phyloP scores from a whole-genome alignment of 345 rosid genomes.

The Linum lewisii region DNA sequence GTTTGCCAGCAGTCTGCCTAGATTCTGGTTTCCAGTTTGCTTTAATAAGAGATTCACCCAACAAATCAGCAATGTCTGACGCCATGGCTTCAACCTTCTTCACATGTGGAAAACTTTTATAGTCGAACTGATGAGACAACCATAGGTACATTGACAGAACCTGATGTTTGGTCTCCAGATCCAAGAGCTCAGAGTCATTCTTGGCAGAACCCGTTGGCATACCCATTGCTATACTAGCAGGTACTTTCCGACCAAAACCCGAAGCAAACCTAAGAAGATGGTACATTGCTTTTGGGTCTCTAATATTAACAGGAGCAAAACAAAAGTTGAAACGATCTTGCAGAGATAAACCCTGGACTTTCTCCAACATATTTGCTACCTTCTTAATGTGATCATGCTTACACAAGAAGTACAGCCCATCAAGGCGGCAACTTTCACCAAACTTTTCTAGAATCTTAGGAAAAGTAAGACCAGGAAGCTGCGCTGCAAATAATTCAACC shows the following conservation, averaged over 20 bases:
- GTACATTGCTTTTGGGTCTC: slow-evolving; percentile 89
- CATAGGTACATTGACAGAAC: slow-evolving; percentile 85
- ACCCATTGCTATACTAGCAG: slow-evolving; percentile 82
- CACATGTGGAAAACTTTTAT: slow-evolving; percentile 60
- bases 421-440: slow-evolving; percentile 67
- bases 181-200: slow-evolving; percentile 70
- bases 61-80: slow-evolving; percentile 54
- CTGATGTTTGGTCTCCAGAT: slow-evolving; percentile 82
- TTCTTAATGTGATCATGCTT: slow-evolving; percentile 75
- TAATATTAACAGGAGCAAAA: slow-evolving; percentile 83
- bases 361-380: slow-evolving; percentile 94
- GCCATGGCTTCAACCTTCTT: slow-evolving; percentile 87
- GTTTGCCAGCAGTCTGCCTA: slow-evolving; percentile 32
- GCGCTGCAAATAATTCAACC: slow-evolving; percentile 77
- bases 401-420: slow-evolving; percentile 79
- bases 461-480: slow-evolving; percentile 46
- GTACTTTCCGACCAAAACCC: slow-evolving; percentile 49
- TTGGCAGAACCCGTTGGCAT: slow-evolving; percentile 78
- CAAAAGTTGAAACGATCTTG: slow-evolving; percentile 92
- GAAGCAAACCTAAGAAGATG: slow-evolving; percentile 73
- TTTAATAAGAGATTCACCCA: slow-evolving; percentile 65
- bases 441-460: slow-evolving; percentile 63
- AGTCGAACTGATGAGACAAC: slow-evolving; percentile 73
- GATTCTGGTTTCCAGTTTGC: slow-evolving; percentile 76
- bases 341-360: slow-evolving; percentile 56